These are phyloP conservation scores for Styphnolobium japonicum DNA, from an alignment of 306 rosid species.

Conservation along the genomic window DNA sequence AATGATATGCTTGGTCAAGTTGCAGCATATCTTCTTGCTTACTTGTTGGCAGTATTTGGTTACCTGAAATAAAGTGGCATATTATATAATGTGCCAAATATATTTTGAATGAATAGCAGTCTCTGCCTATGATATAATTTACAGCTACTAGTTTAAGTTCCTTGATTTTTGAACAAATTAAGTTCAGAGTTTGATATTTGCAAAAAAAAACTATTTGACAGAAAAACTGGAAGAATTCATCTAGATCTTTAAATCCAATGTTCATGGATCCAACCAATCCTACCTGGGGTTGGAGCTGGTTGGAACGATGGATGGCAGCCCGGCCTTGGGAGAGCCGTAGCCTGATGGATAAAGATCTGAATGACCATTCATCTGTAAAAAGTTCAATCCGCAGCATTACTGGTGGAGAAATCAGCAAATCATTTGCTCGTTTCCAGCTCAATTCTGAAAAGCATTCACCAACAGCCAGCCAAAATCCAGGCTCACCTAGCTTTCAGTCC, in stretches of 20 bases:
- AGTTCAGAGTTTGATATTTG: slow-evolving; percentile 16
- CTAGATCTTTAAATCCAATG: slow-evolving; percentile 73
- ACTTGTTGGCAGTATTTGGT: not conserved
- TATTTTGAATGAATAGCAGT: slow-evolving; percentile 2
- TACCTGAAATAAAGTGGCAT: not conserved
- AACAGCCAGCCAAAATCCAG: slow-evolving; percentile 61
- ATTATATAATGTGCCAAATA: not conserved
- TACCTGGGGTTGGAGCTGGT: slow-evolving; percentile 99
- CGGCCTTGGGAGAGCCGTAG: slow-evolving; percentile 66
- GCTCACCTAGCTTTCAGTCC: slow-evolving; percentile 51
- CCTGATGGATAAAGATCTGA: slow-evolving; percentile 54
- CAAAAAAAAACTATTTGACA: slow-evolving; percentile 25
- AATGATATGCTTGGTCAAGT: not conserved
- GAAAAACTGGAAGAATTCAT: slow-evolving; percentile 79
- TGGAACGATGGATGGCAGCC: slow-evolving; percentile 96
- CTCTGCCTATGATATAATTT: not conserved
- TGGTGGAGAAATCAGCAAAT: slow-evolving; percentile 86
- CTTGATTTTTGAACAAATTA: slow-evolving; percentile 14
- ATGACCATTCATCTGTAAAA: slow-evolving; percentile 60
- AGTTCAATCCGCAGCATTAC: slow-evolving; percentile 50
- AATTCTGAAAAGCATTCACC: slow-evolving; percentile 83
- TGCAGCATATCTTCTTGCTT: not conserved
- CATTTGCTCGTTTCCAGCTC: slow-evolving; percentile 85
- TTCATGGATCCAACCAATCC: slow-evolving; percentile 98
- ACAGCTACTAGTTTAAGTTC: not conserved